These are phyloP conservation scores for Apiosordaria backusii DNA, from an alignment of 495 filamentous ascomycete species.

Conservation along the genomic window DNA sequence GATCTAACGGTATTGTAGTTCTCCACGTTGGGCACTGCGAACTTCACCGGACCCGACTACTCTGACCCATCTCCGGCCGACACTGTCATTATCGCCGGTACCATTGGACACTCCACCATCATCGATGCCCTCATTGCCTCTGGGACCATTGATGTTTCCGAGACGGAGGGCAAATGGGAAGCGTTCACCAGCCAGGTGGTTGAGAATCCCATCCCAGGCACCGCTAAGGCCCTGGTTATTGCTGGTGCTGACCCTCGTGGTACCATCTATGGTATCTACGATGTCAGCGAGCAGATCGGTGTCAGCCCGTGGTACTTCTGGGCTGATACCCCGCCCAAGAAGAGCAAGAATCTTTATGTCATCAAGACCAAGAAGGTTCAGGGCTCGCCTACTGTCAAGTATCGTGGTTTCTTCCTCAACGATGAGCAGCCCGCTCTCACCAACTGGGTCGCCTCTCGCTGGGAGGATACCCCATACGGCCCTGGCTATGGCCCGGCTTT, in stretches of 20 bases:
- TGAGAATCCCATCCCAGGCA: constrained; percentile 54
- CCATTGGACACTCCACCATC: constrained; percentile 58
- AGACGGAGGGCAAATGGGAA: constrained; percentile 64
- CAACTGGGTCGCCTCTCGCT: constrained; percentile 58
- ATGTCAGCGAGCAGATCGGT: constrained; percentile 71
- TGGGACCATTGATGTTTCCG: constrained; percentile 51
- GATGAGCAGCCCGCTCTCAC: constrained; percentile 71
- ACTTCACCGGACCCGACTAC: constrained; percentile 46
- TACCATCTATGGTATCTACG: constrained; percentile 70
- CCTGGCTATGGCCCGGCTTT: constrained; percentile 60
- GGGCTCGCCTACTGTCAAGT: constrained; percentile 63
- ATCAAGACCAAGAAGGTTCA: constrained; percentile 52
- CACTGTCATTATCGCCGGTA: constrained; percentile 66
- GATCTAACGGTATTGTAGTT: constrained; percentile 30
- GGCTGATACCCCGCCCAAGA: constrained; percentile 61
- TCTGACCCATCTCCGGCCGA: constrained; percentile 42
- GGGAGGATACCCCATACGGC: constrained; percentile 48
- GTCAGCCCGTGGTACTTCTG: constrained; percentile 76
- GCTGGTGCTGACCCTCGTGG: constrained; percentile 66
- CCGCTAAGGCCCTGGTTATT: constrained; percentile 61
- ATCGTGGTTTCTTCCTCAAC: constrained; percentile 76
- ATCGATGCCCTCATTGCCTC: constrained; percentile 55
- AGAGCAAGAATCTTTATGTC: constrained; percentile 54
- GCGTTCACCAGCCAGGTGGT: constrained; percentile 60
- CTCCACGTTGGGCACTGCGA: constrained; percentile 37